Base-by-base conservation (phyloP, 441 rosid genomes). In the Pelargonium cotyledonis region DNA sequence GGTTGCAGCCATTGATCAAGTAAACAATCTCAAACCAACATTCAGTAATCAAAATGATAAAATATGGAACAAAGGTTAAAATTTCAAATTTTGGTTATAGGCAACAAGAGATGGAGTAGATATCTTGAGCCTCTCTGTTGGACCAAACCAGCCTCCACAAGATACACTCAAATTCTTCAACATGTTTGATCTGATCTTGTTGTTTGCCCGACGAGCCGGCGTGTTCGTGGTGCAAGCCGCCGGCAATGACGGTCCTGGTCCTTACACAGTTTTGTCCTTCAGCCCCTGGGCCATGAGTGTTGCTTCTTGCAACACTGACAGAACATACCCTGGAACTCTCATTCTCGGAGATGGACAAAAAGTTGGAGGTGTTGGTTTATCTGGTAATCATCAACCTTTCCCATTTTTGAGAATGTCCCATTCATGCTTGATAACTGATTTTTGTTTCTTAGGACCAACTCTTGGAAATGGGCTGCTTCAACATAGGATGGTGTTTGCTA, bases 1-100 rank as follows among this genome's bases (percentile, higher is more conserved):
- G 4, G 70, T 88, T 63, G 89, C 94, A 49, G 91, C 94, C 41
- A 81, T 88, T 53, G 94, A 86, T 73, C 94, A 85, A 81, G 91
- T 88, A 78, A 62, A 72, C 65, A 51, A 7, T 5, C 0, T 21
- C 51, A 31, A 16, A 9, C 15, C 9, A 53, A 15, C 15, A 1
- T 2, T 51, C 46, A 43, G 5, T 15, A 6, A 53, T 53, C 19
- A 53, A 53, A 53, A n/a, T 21, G 7, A 53, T 6, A 53, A 15
- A 15, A n/a, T n/a, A 21, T 21, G 23, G 23, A 21, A 21, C 8
- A 15, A 53, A 0, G n/a, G 23, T 21, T 21, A 53, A 53, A 53
- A 7, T 46, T 2, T 6, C 11, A 46, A 46, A 1, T 46, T 46
- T 12, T 16, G 61, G 16, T 21, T 55, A 14, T 67, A 88, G 94